These are phyloP conservation scores for Spinacia oleracea DNA, from an alignment of 179 eudicot species.

Conservation along the genomic window DNA sequence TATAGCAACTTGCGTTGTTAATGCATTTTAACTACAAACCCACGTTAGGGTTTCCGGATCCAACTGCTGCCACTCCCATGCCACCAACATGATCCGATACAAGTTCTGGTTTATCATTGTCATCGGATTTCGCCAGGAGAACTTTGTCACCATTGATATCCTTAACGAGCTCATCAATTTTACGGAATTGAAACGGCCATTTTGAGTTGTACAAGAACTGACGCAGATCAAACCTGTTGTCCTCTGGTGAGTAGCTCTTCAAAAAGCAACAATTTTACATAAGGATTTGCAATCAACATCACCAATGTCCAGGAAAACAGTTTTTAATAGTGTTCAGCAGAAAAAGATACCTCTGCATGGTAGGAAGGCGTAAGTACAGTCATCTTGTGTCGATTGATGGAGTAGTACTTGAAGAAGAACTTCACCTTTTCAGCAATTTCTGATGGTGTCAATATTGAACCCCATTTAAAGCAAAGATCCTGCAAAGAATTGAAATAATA, in stretches of 20 bases:
- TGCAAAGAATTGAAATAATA: constrained; percentile 28
- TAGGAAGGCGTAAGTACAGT: constrained; percentile 92
- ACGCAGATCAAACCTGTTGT: constrained; percentile 89
- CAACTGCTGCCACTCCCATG: constrained; percentile 86
- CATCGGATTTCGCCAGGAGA: constrained; percentile 32
- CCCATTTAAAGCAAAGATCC: constrained; percentile 94
- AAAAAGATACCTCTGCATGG: constrained; percentile 78
- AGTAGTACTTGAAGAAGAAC: constrained; percentile 89
- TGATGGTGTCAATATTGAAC: constrained; percentile 68
- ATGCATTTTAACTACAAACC: constrained; percentile 39
- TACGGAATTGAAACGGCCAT: constrained; percentile 92
- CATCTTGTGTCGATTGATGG: constrained; percentile 97
- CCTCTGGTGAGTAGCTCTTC: constrained; percentile 97
- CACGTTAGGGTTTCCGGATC: constrained; percentile 75
- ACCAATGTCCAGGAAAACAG: not conserved
- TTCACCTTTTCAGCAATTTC: constrained; percentile 92
- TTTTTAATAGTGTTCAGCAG: not conserved
- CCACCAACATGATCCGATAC: constrained; percentile 50
- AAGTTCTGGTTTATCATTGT: constrained; percentile 29
- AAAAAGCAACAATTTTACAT: not conserved
- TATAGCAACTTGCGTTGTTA: not conserved
- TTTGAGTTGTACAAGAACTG: constrained; percentile 86
- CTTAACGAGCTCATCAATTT: constrained; percentile 72
- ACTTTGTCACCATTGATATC: constrained; percentile 47
- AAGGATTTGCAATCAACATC: not conserved